These are phyloP conservation scores for Capsicum pubescens DNA, from an alignment of 257 asterid species.

Conservation along the genomic window DNA sequence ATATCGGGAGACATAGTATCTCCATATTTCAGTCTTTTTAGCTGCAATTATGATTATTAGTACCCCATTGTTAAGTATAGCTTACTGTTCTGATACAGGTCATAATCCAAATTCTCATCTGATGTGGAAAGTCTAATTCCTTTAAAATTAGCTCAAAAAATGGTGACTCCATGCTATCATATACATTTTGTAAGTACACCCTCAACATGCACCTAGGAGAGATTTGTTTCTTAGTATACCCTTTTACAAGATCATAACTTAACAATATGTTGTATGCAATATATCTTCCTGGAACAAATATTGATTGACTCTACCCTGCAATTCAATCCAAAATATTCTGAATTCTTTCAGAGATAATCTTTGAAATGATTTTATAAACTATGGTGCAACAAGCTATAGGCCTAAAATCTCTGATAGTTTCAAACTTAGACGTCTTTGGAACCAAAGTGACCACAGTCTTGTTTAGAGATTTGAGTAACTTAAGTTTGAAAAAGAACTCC, in stretches of 20 bases:
- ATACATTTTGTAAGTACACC: neutral
- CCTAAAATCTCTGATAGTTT: neutral
- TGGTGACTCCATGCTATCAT: too few relatives aligned
- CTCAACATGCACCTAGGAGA: neutral
- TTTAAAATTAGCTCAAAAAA: too few relatives aligned
- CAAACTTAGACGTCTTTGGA: neutral
- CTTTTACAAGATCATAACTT: too few relatives aligned
- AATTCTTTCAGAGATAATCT: too few relatives aligned
- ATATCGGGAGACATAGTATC: neutral
- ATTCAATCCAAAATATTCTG: too few relatives aligned
- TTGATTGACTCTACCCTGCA: too few relatives aligned
- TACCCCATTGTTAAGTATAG: too few relatives aligned
- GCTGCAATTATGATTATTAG: too few relatives aligned
- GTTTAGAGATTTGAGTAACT: too few relatives aligned
- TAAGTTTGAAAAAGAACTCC: neutral
- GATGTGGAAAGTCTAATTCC: neutral
- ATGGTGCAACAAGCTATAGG: neutral
- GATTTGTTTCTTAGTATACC: too few relatives aligned
- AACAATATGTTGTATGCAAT: too few relatives aligned
- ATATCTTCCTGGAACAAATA: neutral
- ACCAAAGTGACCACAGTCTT: neutral
- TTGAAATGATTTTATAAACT: too few relatives aligned
- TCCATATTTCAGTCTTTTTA: neutral
- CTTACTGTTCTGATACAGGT: neutral
- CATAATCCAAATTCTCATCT: neutral